phyloP scores from a whole-genome alignment of 78 protist genomes.

The Anaeramoeba flamelloides region DNA sequence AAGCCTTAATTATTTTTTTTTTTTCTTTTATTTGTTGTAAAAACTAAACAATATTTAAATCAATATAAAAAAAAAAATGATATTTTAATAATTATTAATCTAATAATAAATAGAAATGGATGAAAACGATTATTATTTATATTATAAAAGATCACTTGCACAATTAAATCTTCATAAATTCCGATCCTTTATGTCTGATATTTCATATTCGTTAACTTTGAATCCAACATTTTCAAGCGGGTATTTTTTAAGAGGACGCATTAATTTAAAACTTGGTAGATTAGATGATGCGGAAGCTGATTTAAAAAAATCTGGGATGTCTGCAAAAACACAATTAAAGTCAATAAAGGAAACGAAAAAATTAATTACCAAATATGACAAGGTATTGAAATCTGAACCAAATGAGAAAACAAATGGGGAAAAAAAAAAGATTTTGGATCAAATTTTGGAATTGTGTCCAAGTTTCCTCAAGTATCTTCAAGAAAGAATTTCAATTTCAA shows the following conservation, averaged over 20 bases:
- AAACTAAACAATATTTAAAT: too few relatives aligned
- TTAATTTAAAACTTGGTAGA: not conserved
- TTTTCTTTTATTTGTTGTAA: too few relatives aligned
- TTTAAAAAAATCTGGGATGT: not conserved
- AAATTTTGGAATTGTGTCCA: not conserved
- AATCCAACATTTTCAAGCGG: not conserved
- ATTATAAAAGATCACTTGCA: too few relatives aligned
- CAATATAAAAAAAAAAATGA: too few relatives aligned
- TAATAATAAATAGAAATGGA: too few relatives aligned
- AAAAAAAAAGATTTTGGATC: not conserved
- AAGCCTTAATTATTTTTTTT: too few relatives aligned
- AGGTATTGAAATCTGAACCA: not conserved
- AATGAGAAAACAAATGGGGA: not conserved
- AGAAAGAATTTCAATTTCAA: too few relatives aligned
- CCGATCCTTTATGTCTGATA: not conserved
- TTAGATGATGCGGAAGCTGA: not conserved
- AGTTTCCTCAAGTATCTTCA: too few relatives aligned
- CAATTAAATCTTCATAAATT: too few relatives aligned
- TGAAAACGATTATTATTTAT: too few relatives aligned
- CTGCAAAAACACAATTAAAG: not conserved
- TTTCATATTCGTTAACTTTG: not conserved
- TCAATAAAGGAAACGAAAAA: not conserved
- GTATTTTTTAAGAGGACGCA: not conserved
- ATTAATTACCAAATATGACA: too few relatives aligned
- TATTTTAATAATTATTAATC: too few relatives aligned